These are phyloP conservation scores for Kluyveromyces lactis DNA, from an alignment of 805 yeast species.

Conservation along the genomic window DNA sequence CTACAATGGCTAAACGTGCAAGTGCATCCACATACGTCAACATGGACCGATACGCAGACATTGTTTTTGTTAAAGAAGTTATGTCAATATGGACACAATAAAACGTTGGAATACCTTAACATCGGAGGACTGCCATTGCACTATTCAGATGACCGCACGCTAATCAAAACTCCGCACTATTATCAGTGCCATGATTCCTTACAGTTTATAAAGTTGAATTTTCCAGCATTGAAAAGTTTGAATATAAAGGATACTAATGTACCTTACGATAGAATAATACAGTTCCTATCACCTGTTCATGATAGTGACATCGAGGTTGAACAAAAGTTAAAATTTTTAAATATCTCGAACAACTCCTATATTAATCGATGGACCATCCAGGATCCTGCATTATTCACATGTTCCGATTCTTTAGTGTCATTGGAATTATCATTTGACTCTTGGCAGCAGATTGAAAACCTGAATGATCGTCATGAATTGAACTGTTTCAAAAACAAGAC, in stretches of 20 bases:
- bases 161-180: conserved; percentile 18
- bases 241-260: conserved; percentile 30
- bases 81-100: conserved; percentile 29
- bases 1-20: conserved; percentile 61
- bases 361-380: conserved; percentile 55
- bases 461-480: conserved; percentile 22
- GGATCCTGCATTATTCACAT: conserved; percentile 35
- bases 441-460: conserved; percentile 28
- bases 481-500: conserved; percentile 13
- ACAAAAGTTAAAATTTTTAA: conserved; percentile 44
- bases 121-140: conserved; percentile 59
- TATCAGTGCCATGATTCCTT: conserved; percentile 28
- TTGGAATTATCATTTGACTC: conserved; percentile 57
- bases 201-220: conserved; percentile 33
- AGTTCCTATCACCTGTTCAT: conserved; percentile 24
- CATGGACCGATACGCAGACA: conserved; percentile 44
- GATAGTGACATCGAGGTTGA: conserved; percentile 14
- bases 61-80: conserved; percentile 37
- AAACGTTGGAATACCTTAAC: conserved; percentile 39
- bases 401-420: conserved; percentile 45
- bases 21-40: conserved; percentile 53
- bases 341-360: conserved; percentile 54
- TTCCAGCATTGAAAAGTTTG: conserved; percentile 31
- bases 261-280: conserved; percentile 27
- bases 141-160: conserved; percentile 21